Conservation (phyloP, 2,329 filamentous ascomycete genomes). For the Lachnellula willkommii region DNA sequence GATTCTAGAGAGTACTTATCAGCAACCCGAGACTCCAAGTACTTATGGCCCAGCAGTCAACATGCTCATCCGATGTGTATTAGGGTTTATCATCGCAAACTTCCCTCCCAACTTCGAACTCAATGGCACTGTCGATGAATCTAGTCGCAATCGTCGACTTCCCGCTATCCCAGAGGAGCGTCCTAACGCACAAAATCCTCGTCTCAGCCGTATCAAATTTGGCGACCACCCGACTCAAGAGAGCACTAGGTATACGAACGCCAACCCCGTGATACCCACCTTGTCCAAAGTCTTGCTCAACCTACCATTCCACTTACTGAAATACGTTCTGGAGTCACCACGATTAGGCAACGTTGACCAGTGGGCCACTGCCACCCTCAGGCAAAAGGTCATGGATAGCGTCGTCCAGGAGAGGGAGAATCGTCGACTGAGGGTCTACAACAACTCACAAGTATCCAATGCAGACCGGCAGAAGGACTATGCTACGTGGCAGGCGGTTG, state of each 20-base stretch:
- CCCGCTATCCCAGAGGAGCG: slow-evolving; percentile 31
- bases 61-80: slow-evolving; percentile 48
- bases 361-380: slow-evolving; percentile 43
- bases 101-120: slow-evolving; percentile 57
- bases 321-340: slow-evolving; percentile 58
- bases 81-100: slow-evolving; percentile 55
- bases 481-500: slow-evolving; percentile 30
- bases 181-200: slow-evolving; percentile 39
- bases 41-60: slow-evolving; percentile 52
- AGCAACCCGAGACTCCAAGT: slow-evolving; percentile 33
- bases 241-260: slow-evolving; percentile 26
- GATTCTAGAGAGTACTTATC: slow-evolving; percentile 28
- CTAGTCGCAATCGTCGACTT: slow-evolving; percentile 43
- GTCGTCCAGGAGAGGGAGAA: slow-evolving; percentile 54
- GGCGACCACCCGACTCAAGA: slow-evolving; percentile 51
- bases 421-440: slow-evolving; percentile 37
- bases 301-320: slow-evolving; percentile 62
- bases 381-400: slow-evolving; percentile 44
- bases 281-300: slow-evolving; percentile 66
- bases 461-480: slow-evolving; percentile 24
- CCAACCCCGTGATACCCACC: slow-evolving; percentile 34
- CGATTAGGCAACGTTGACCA: slow-evolving; percentile 47
- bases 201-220: slow-evolving; percentile 62
- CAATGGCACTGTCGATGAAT: slow-evolving; percentile 44
- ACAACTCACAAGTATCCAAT: slow-evolving; percentile 21